Conservation (phyloP, 2,329 filamentous ascomycete genomes). For the Venturia asperata region DNA sequence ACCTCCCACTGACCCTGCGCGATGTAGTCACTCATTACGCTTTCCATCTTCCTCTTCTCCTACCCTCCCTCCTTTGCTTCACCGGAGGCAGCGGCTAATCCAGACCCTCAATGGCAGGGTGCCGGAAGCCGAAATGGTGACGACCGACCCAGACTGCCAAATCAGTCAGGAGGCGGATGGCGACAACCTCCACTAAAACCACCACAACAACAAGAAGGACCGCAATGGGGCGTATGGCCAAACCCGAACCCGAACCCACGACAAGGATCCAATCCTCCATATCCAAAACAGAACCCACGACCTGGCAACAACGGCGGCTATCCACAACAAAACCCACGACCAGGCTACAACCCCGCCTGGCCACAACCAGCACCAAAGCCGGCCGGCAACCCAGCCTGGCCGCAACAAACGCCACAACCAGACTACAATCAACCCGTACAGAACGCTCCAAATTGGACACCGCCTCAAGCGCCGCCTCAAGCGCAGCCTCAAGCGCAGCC, state of each 20-base stretch:
- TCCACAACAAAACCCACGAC: slow-evolving; percentile 2
- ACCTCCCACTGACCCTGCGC: not conserved
- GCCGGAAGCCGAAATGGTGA: not conserved
- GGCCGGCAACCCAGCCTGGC: not conserved
- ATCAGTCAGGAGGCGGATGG: not conserved
- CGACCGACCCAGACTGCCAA: not conserved
- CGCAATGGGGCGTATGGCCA: not conserved
- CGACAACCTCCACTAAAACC: not conserved
- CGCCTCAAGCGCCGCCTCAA: not conserved
- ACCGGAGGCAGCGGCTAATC: not conserved
- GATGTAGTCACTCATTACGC: slow-evolving; percentile 11
- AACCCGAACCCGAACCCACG: not conserved
- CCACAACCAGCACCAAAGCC: not conserved
- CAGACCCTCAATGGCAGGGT: slow-evolving; percentile 5
- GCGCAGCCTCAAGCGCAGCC: too few relatives aligned
- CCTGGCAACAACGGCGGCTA: not conserved
- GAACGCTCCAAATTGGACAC: not conserved
- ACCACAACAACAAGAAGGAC: not conserved
- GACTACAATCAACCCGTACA: not conserved
- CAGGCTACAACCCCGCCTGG: not conserved
- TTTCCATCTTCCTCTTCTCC: slow-evolving; percentile 12
- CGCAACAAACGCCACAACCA: not conserved
- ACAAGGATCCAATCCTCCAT: not conserved
- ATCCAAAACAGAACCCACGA: not conserved
- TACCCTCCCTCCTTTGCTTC: not conserved